Base-by-base conservation (phyloP, 1,139 yeast genomes). In the Nematodospora anomalae region DNA sequence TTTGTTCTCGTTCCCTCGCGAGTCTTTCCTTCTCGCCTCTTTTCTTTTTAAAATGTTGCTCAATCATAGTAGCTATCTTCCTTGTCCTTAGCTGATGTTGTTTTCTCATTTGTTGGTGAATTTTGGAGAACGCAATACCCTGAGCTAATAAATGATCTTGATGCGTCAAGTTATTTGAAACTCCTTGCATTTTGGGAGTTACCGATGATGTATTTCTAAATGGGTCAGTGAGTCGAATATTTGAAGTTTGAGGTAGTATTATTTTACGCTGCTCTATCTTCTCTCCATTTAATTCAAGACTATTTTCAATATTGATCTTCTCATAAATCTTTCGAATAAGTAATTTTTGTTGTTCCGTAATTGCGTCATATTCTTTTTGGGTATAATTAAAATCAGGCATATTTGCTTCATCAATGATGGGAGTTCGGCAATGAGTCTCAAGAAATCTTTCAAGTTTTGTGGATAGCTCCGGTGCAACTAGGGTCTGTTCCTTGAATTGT, bases 11-110 rank as follows among this genome's bases (percentile, higher is more conserved):
- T 44, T 84, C 92, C 44, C 79, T 78, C 13, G 75, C 74, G 42
- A 80, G 76, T 44, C 95, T 76, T 47, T 92, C 97, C 46, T 86
- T 89, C 31, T 95, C 96, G 36, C 96, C 96, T 2, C 83, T 80
- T 40, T 86, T 74, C 58, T 89, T 80, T 50, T 84, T 85, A 64
- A 89, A 92, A 63, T 92, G 94, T 35, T 74, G 80, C 43, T 90
- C 97, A 22, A 94, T 68, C 85, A 89, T 86, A 33, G 74, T 79
- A 0, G 97, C 83, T 11, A 89, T 73, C 49, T 80, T 86, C 50
- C 82, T 76, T 2, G 88, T 80, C 44, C 80, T 70, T n/a, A 82
- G 73, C 18, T 79, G 74, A 49, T 85, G 87, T 20, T 77, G 76
- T 42, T 70, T 78, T 36, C 88, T 73, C 42, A 77, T 73, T 44